Evolutionary conservation across 192 early-diverging fungal genomes (phyloP).

Genomic region (Powellomyces hirtus): DNA sequence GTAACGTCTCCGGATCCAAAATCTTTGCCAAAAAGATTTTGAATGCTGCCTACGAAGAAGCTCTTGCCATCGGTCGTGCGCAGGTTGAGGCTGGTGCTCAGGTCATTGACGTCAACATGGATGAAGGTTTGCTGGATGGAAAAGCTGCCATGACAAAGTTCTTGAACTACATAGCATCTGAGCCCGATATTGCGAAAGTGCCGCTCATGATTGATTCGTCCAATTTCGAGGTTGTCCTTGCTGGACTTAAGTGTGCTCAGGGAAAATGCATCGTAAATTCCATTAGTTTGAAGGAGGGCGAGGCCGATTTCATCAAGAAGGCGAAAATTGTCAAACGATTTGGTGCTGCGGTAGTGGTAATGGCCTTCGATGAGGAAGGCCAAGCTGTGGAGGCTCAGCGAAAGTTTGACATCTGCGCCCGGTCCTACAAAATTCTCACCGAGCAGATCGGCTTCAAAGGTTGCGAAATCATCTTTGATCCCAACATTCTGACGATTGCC

Average conservation of each 20-base stretch:
- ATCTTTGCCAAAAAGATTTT: slow-evolving; percentile 93
- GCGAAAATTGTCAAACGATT: slow-evolving; percentile 84
- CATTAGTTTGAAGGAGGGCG: slow-evolving; percentile 93
- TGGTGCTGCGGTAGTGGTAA: slow-evolving; percentile 93
- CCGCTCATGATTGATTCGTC: slow-evolving; percentile 97
- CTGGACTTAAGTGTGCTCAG: slow-evolving; percentile 92
- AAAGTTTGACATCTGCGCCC: slow-evolving; percentile 87
- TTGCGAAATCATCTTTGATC: slow-evolving; percentile 84
- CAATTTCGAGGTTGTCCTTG: slow-evolving; percentile 95
- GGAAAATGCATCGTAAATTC: slow-evolving; percentile 98
- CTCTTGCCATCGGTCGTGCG: slow-evolving; percentile 84
- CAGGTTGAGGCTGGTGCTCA: slow-evolving; percentile 96
- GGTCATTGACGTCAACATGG: slow-evolving; percentile 95
- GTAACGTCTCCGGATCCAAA: slow-evolving; percentile 94
- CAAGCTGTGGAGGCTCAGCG: slow-evolving; percentile 82
- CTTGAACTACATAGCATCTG: slow-evolving; percentile 88
- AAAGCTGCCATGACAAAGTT: slow-evolving; percentile 92
- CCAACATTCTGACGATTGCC: slow-evolving; percentile 94
- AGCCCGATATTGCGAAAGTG: slow-evolving; percentile 85
- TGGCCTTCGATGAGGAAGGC: slow-evolving; percentile 96
- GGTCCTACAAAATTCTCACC: slow-evolving; percentile 86
- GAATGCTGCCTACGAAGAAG: slow-evolving; percentile 91
- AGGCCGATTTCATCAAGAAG: slow-evolving; percentile 88
- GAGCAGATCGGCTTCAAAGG: slow-evolving; percentile 82
- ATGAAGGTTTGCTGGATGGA: slow-evolving; percentile 94